Evolutionary conservation across 306 rosid species (phyloP), one percentile per base, ranked within the genome.

Genomic region (Casuarina equisetifolia): DNA sequence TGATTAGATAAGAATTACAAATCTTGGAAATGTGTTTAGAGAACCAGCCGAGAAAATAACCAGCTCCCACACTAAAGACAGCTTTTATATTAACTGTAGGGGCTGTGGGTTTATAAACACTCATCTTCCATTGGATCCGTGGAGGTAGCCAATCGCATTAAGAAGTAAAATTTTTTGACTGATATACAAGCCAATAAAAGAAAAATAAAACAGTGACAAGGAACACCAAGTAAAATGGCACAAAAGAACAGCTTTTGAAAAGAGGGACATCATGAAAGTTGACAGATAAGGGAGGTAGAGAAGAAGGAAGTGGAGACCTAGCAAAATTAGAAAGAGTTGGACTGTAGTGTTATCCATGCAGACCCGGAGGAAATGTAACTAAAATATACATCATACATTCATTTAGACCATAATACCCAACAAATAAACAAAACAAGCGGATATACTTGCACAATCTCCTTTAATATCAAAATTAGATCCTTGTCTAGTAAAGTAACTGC

Each of bases 401-500:
- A 59, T 59, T 59, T 32, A 20, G 40, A 59, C 17, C 36, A 59
- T 59, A 10, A 59, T 32, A 13, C 16, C 9, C 20, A 25, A 59
- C 1, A 59, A 59, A 2, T 32, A 59, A n/a, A 59, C 42, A 67
- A 13, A 16, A 39, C 52, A 36, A 12, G n/a, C 5, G 43, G 12
- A 40, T 17, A 3, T 17, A 15, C n/a, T 36, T 64, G 8, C 19
- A 6, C 5, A 39, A 40, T 0, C 20, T 45, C 55, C 71, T 44
- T 48, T 7, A 50, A 25, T 25, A 25, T 25, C 44, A 66, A 74
- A 72, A 79, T 75, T 6, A 25, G 20, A 15, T 6, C 12, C 55
- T 35, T 19, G 5, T 66, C 43, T 73, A 70, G 32, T 46, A 72
- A 68, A 45, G 77, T 43, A 16, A 73, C 73, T 67, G 68, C 78